Evolutionary conservation across 495 filamentous ascomycete genomes (phyloP).

Genomic region (Neurospora sp.): DNA sequence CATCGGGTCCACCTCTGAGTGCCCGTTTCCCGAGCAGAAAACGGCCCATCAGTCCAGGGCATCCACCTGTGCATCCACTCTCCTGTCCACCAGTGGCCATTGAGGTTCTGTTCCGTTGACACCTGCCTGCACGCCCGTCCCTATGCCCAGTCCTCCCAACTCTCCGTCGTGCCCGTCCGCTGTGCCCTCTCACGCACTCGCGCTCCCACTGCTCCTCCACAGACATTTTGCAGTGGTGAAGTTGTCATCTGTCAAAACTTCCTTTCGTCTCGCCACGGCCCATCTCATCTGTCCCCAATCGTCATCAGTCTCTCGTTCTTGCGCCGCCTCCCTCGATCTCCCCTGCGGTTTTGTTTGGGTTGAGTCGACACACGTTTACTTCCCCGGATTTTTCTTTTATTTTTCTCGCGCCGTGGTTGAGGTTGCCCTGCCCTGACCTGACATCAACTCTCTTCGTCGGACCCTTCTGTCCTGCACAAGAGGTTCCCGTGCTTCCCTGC

Average conservation of each 20-base stretch:
- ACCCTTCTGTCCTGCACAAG: not conserved
- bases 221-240: not conserved
- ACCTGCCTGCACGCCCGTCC: not conserved
- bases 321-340: conserved; percentile 18
- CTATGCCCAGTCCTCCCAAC: not conserved
- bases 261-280: conserved; percentile 16
- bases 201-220: not conserved
- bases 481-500: not conserved
- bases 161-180: not conserved
- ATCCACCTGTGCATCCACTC: not conserved
- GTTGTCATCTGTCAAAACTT: not conserved
- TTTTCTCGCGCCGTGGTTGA: not conserved
- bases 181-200: not conserved
- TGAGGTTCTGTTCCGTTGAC: not conserved
- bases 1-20: not conserved
- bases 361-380: not conserved
- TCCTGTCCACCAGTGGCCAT: not conserved
- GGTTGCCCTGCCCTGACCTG: not conserved
- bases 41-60: not conserved
- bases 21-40: not conserved
- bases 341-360: conserved; percentile 5
- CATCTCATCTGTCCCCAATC: conserved; percentile 26
- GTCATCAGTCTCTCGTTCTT: conserved; percentile 33
- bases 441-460: not conserved
- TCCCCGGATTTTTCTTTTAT: not conserved